Evolutionary conservation across 164 flowering plant genomes (phyloP), one percentile per base, ranked within the genome.

Genomic region (Vitis riparia): DNA sequence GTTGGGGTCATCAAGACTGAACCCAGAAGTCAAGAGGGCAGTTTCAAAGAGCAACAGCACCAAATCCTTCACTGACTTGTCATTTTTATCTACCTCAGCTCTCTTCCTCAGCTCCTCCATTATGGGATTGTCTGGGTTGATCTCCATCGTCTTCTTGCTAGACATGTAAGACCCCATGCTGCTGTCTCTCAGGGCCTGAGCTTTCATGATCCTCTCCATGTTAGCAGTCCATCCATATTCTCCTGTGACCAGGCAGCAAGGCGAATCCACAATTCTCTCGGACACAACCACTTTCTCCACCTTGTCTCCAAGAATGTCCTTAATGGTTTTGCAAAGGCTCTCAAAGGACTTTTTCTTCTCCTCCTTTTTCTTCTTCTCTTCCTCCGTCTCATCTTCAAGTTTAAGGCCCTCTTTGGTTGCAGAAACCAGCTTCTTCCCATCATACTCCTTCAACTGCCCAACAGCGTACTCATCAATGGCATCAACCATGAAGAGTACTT

Each of bases 391-490:
- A 5, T 87, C 44, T 37, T 37, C 91, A 16, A 85, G 80, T 75
- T 87, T 83, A 69, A 87, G 64, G 23, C 91, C 91, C 57, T 87
- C 91, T 82, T 87, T 87, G 69, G 90, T 87, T 0, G 90, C 90
- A 59, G 90, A 87, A 1, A 87, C 89, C 15, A 87, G 85, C 78
- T 87, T 87, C 85, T 87, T 87, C n/a, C 91, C 91, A 75, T 87
- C 91, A 55, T 75, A 87, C 32, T 87, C 91, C 86, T 87, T 87
- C 65, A 87, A 71, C 68, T 87, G 91, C 51, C 91, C 89, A 47
- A 87, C 80, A 15, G 87, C 89, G 75, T 87, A 87, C 74, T 87
- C 91, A 75, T 87, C 91, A 65, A 87, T 87, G 27, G 91, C 91
- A 71, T 87, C 91, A 66, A 87, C 91, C 91, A 87, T 87, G 84